These are phyloP conservation scores for Globisporangium barbulae DNA, from an alignment of 352 stramenopile species.

Conservation along the genomic window DNA sequence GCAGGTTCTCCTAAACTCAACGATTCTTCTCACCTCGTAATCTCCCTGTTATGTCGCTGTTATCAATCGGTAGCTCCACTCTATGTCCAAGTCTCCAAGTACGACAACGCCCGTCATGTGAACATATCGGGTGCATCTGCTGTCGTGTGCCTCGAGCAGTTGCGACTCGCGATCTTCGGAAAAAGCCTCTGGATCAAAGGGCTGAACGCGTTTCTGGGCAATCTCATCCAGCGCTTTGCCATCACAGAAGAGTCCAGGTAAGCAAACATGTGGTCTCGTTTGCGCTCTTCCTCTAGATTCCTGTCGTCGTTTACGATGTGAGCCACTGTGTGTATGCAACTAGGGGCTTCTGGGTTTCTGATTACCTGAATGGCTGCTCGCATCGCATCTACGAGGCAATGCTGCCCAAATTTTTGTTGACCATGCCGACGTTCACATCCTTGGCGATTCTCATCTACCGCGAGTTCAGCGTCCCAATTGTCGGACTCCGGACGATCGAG, in stretches of 20 bases:
- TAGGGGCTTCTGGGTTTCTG: conserved; percentile 56
- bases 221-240: conserved; percentile 60
- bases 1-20: background rate
- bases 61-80: conserved; percentile 34
- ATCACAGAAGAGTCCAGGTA: conserved; percentile 32
- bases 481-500: conserved; percentile 54
- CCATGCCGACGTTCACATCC: conserved; percentile 42
- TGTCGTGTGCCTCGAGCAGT: conserved; percentile 73
- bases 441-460: conserved; percentile 60
- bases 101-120: conserved; percentile 68
- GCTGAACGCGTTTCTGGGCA: conserved; percentile 71
- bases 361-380: conserved; percentile 55
- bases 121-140: conserved; percentile 66
- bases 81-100: conserved; percentile 77
- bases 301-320: background rate
- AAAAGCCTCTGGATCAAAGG: conserved; percentile 75
- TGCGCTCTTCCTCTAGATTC: background rate
- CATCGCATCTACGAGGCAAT: conserved; percentile 59
- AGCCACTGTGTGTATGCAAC: background rate
- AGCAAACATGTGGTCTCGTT: background rate
- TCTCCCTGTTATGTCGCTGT: background rate
- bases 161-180: conserved; percentile 67
- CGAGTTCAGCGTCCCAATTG: conserved; percentile 55
- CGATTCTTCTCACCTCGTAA: background rate
- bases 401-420: conserved; percentile 48